These are phyloP conservation scores for Candolleomyces eurysporus DNA, from an alignment of 768 basidiomycete genomes.

Conservation along the genomic window DNA sequence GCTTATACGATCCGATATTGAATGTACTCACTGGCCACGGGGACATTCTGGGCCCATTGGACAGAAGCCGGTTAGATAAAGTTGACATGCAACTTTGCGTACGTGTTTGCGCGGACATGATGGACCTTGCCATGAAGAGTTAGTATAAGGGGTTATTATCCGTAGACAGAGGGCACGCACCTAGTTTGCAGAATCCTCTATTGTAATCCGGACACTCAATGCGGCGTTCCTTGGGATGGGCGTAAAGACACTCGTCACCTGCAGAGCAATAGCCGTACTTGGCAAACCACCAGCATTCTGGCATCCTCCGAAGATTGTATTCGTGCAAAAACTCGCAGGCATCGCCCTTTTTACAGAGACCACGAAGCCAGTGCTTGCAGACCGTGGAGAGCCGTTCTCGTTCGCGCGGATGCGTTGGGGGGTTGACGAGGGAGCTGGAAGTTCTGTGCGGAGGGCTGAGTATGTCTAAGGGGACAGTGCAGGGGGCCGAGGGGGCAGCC, in stretches of 20 bases:
- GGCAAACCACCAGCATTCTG: slow-evolving; percentile 98
- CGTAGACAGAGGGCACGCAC: slow-evolving; percentile 41
- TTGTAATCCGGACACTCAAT: slow-evolving; percentile 96
- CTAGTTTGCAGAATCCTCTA: slow-evolving; percentile 92
- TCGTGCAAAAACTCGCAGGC: slow-evolving; percentile 99
- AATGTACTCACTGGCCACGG: slow-evolving; percentile 75
- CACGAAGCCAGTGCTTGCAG: slow-evolving; percentile 98
- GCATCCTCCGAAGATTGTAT: slow-evolving; percentile 97
- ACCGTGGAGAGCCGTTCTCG: slow-evolving; percentile 86
- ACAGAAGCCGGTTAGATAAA: slow-evolving; percentile 92
- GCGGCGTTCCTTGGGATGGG: slow-evolving; percentile 87
- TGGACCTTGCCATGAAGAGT: slow-evolving; percentile 53
- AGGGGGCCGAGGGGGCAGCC: slow-evolving; percentile 92
- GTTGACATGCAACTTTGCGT: slow-evolving; percentile 84
- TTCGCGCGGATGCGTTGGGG: slow-evolving; percentile 78
- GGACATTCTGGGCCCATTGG: slow-evolving; percentile 86
- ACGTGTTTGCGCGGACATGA: slow-evolving; percentile 90
- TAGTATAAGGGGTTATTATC: not conserved
- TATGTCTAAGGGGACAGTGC: slow-evolving; percentile 91
- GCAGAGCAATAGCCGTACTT: slow-evolving; percentile 97
- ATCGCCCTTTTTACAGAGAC: slow-evolving; percentile 97
- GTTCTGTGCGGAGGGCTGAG: slow-evolving; percentile 81
- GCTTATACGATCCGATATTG: slow-evolving; percentile 5
- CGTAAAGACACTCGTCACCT: slow-evolving; percentile 96
- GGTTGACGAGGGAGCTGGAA: slow-evolving; percentile 85